Evolutionary conservation across 2,329 filamentous ascomycete genomes (phyloP), one percentile per base, ranked within the genome.

Genomic region (Epichloe elymi): DNA sequence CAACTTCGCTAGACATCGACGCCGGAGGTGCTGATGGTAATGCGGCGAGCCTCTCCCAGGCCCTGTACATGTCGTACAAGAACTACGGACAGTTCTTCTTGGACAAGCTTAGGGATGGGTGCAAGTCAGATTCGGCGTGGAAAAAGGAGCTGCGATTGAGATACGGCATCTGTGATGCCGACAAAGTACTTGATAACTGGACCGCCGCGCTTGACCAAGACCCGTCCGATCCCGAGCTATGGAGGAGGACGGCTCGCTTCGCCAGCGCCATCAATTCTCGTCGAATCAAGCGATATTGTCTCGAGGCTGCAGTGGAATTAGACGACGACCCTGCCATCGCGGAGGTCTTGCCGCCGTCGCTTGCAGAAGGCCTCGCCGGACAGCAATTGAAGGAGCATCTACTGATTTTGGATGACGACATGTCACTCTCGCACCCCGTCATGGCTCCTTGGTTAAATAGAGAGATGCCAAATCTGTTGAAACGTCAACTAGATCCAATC

Each of bases 21-120:
- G 76, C 78, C 30, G 78, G 78, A 52, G 79, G 82, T 47, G 79
- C 80, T 46, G 88, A 94, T 56, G 83, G 80, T 30, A 81, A 82
- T 2, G 87, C 84, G 15, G 93, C 85, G 62, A 91, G 85, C 46
- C 72, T 97, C 10, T 84, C 88, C 0, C 90, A 96, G 62, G 89
- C 94, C 11, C 75, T 97, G 19, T 96, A 95, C 61, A 77, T 98
- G 7, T 86, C 91, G 1, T 88, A 94, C 73, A 98, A 97, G 67
- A 98, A 97, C 60, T 83, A 91, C 68, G 93, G 89, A 41, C 88
- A 97, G 62, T 96, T 95, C 62, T 73, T 85, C 52, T 73, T 98
- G n/a, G 91, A 98, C 50, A 67, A 64, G 49, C 57, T 67, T 3
- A 69, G 65, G 51, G 67, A 70, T 19, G 51, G 56, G 36, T 52